These are phyloP conservation scores for Penicillium carneum DNA, from an alignment of 2,329 filamentous ascomycete genomes.

Conservation along the genomic window DNA sequence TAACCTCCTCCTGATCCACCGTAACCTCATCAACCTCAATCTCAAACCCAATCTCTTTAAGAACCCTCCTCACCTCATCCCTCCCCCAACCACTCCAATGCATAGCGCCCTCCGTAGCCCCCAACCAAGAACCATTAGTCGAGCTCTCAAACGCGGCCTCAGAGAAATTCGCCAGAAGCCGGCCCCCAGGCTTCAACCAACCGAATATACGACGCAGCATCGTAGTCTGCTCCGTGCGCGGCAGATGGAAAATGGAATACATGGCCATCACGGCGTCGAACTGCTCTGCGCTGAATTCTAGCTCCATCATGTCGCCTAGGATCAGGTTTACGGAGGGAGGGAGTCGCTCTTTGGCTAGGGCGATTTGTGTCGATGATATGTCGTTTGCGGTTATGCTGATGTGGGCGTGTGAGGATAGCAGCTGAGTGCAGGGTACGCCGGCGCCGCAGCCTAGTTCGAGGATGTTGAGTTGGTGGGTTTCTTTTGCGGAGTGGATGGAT, in stretches of 20 bases:
- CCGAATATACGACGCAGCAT: constrained; percentile 55
- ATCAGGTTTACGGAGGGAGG: constrained; percentile 37
- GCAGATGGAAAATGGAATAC: constrained; percentile 65
- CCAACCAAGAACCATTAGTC: constrained; percentile 43
- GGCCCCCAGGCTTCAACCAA: constrained; percentile 63
- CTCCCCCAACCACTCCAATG: constrained; percentile 54
- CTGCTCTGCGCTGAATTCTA: constrained; percentile 44
- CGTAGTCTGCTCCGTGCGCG: constrained; percentile 58
- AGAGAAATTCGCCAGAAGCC: constrained; percentile 59
- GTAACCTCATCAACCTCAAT: constrained; percentile 34
- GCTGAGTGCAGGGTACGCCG: constrained; percentile 45
- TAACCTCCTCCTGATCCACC: constrained; percentile 32
- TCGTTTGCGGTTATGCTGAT: constrained; percentile 53
- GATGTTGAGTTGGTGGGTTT: constrained; percentile 20
- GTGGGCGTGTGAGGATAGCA: constrained; percentile 27
- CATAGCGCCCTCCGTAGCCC: constrained; percentile 43
- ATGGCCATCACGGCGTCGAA: constrained; percentile 62
- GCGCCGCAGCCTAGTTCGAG: constrained; percentile 55
- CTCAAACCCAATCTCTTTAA: constrained; percentile 33
- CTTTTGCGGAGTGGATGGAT: constrained; percentile 18
- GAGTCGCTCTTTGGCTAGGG: constrained; percentile 42
- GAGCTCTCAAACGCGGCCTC: constrained; percentile 32
- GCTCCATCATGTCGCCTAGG: constrained; percentile 53
- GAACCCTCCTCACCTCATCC: constrained; percentile 41
- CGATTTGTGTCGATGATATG: constrained; percentile 52